Evolutionary conservation across 2,329 filamentous ascomycete species (phyloP).

Genomic region (Lasiodiplodia gonubiensis): DNA sequence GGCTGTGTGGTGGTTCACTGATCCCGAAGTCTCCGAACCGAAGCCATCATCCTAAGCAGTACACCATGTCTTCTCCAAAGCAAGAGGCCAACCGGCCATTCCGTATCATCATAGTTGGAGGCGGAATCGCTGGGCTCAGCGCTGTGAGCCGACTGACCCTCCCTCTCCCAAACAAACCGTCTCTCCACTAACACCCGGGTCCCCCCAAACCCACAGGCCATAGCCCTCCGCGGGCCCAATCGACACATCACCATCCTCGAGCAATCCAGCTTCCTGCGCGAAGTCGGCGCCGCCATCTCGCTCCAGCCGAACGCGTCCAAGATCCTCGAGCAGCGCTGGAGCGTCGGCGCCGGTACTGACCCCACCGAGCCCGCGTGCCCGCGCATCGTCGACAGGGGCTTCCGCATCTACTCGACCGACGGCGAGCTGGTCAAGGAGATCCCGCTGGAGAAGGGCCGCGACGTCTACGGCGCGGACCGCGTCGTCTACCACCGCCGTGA

Average conservation of each 20-base stretch:
- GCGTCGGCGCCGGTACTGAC: conserved; percentile 31
- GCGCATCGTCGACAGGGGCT: conserved; percentile 45
- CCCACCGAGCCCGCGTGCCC: conserved; percentile 37
- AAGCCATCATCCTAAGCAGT: too few relatives aligned
- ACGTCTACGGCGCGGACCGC: conserved; percentile 46
- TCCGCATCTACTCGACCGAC: conserved; percentile 45
- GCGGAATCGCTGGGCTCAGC: conserved; percentile 19
- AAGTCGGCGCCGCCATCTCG: conserved; percentile 51
- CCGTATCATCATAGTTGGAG: conserved; percentile 41
- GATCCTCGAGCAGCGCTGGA: conserved; percentile 42
- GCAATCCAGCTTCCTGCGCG: conserved; percentile 40
- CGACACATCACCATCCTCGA: conserved; percentile 45
- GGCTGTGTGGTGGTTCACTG: too few relatives aligned
- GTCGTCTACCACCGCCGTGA: conserved; percentile 53
- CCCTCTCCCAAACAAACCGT: neutral
- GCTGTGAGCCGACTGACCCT: neutral
- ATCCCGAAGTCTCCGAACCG: too few relatives aligned
- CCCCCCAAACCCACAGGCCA: conserved; percentile 35
- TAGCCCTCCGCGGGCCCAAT: conserved; percentile 44
- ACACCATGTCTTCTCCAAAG: neutral
- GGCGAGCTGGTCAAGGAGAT: conserved; percentile 43
- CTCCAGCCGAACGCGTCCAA: conserved; percentile 51
- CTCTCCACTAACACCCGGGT: neutral
- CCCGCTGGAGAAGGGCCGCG: conserved; percentile 34
- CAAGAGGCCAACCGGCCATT: conserved; percentile 32